Evolutionary conservation across 129 eudicot genomes (phyloP), one percentile per base, ranked within the genome.

Genomic region (Centrapalus pauciflorus): DNA sequence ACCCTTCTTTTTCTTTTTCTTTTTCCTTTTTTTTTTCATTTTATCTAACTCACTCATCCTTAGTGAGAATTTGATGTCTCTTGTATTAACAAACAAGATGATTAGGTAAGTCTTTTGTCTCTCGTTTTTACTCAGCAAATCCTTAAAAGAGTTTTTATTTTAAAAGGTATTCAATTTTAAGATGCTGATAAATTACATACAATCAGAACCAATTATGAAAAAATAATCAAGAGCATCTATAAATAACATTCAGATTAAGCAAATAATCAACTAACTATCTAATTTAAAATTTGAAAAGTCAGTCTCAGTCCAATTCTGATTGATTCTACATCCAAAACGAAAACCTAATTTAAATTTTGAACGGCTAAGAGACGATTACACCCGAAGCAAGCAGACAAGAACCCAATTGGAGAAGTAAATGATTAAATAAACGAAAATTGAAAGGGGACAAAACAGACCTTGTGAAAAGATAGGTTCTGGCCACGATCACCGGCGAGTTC

Each of bases 401-500:
- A 37, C 24, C 4, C 2, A 19, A 32, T 25, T 12, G 29, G 9
- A 14, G 13, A 2, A 2, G 16, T 7, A 20, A 16, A 12, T 3
- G n/a, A 23, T 33, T 0, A 21, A 26, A 25, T 5, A 40, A 34
- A 2, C 4, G 5, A 19, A 12, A 9, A 12, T 10, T 11, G 27
- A 17, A 1, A 4, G 8, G 32, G 23, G 48, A n/a, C n/a, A 51
- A n/a, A 12, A 24, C 20, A 28, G 49, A 88, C 98, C 95, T 93
- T 67, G 21, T 88, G 86, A 61, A 86, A 88, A 5, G 88, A 14
- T 10, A 93, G 78, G 35, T 88, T 93, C 1, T 72, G 4, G 5
- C 82, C 91, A 67, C 46, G 65, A 32, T 82, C 75, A 58, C 81
- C 95, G 40, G 95, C 87, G 64, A 93, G 89, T 46, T 85, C 81